Evolutionary conservation across 225 moss, liverwort and hornwort species (phyloP).

Genomic region (Neckera pumila): DNA sequence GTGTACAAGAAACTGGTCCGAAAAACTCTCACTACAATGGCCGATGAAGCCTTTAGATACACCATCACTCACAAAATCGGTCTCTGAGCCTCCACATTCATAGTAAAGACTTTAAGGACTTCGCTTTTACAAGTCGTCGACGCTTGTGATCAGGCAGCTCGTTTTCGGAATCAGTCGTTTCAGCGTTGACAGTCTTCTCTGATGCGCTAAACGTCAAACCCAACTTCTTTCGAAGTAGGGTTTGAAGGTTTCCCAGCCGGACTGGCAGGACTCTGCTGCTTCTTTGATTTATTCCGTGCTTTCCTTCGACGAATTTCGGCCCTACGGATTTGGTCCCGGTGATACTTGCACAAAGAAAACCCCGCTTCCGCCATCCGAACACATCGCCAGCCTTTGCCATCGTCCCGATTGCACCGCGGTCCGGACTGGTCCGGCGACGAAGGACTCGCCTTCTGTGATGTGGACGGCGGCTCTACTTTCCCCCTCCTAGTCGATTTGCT

Average conservation of each 20-base stretch:
- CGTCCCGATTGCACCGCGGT: constrained; percentile 19
- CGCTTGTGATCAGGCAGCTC: constrained; percentile 12
- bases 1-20: background rate
- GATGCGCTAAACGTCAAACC: background rate
- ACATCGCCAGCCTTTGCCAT: constrained; percentile 37
- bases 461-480: background rate
- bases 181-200: background rate
- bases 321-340: constrained; percentile 24
- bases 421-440: background rate
- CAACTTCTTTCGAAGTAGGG: background rate
- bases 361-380: constrained; percentile 13
- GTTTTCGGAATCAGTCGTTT: background rate
- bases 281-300: constrained; percentile 7
- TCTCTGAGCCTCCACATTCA: background rate
- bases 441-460: background rate
- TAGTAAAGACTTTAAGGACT: constrained; percentile 17
- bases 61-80: background rate
- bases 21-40: background rate
- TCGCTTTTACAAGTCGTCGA: constrained; percentile 20
- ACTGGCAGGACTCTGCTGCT: background rate
- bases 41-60: constrained; percentile 3
- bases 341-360: constrained; percentile 28
- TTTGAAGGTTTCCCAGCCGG: background rate
- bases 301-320: constrained; percentile 23
- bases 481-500: background rate